phyloP scores from a whole-genome alignment of 495 filamentous ascomycete genomes.

The Alectoria sarmentosa region DNA sequence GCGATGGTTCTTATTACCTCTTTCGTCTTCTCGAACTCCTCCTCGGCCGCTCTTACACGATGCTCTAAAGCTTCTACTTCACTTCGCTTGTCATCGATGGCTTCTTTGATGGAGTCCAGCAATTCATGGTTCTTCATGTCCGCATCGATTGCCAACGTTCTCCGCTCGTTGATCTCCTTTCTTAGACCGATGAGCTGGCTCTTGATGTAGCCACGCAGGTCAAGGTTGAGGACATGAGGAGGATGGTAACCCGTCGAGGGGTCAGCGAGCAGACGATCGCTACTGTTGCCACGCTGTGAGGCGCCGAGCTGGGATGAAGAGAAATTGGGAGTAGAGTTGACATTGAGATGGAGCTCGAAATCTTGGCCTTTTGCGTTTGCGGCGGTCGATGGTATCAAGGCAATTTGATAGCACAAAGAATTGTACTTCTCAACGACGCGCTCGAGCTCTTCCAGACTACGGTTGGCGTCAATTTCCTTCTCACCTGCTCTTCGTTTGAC shows the following conservation, averaged over 20 bases:
- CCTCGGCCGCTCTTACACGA: constrained; percentile 72
- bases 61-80: constrained; percentile 93
- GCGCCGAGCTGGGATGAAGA: constrained; percentile 61
- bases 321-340: constrained; percentile 67
- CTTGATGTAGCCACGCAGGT: constrained; percentile 75
- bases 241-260: constrained; percentile 80
- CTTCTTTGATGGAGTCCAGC: constrained; percentile 86
- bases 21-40: constrained; percentile 90
- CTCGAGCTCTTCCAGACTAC: constrained; percentile 83
- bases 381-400: constrained; percentile 75
- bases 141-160: constrained; percentile 71
- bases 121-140: constrained; percentile 89
- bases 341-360: constrained; percentile 70
- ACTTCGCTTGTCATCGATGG: constrained; percentile 84
- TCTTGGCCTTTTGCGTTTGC: constrained; percentile 76
- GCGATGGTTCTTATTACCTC: constrained; percentile 46
- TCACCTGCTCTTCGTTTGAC: constrained; percentile 72
- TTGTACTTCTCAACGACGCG: constrained; percentile 83
- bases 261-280: constrained; percentile 69
- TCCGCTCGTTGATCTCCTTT: constrained; percentile 81
- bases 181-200: constrained; percentile 66
- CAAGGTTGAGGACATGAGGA: constrained; percentile 75
- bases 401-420: constrained; percentile 85
- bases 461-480: constrained; percentile 74
- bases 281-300: constrained; percentile 33